A percentile compares a stretch with the other conserved stretches of the same genome.
These are phyloP conservation scores for Cercospora canescens DNA, from an alignment of 2,329 filamentous ascomycete genomes.

Conservation along the genomic window DNA sequence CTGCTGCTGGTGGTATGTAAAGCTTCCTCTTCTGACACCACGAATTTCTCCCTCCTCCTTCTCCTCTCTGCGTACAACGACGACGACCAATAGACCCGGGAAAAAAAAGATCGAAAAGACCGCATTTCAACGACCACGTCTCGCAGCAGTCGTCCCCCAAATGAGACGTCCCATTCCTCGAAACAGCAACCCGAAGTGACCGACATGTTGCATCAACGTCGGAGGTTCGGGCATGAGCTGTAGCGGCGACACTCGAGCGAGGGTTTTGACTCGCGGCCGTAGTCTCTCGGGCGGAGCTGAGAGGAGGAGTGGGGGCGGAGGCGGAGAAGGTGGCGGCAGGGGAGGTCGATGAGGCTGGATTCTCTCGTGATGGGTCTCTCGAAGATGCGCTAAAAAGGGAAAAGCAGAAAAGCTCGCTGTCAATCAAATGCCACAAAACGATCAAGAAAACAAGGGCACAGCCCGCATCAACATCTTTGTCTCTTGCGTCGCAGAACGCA, in stretches of 20 bases:
- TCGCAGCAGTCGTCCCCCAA: neutral
- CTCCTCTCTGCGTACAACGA: too few relatives aligned
- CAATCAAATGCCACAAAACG: conserved; percentile 16
- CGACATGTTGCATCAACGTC: conserved; percentile 12
- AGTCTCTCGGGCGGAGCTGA: neutral
- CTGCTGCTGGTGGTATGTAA: neutral
- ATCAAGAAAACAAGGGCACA: conserved; percentile 3
- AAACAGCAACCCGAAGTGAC: conserved; percentile 9
- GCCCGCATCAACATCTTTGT: neutral
- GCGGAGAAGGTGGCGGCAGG: neutral
- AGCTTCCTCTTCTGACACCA: neutral
- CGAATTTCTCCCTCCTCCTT: neutral
- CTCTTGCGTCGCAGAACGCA: neutral
- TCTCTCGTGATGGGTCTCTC: conserved; percentile 8
- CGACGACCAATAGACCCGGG: too few relatives aligned
- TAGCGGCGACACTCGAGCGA: neutral
- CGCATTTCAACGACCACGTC: neutral
- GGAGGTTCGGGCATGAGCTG: conserved; percentile 8
- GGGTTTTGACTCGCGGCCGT: neutral
- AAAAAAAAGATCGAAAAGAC: too few relatives aligned
- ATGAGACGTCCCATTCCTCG: conserved; percentile 15
- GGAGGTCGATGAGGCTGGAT: conserved; percentile 11
- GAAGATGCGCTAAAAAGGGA: conserved; percentile 6
- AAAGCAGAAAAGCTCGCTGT: conserved; percentile 3
- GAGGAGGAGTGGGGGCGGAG: too few relatives aligned